A percentile compares a stretch with the other conserved stretches of the same genome.
phyloP scores from a whole-genome alignment of 495 filamentous ascomycete species.

The Corynascus novoguineensis region DNA sequence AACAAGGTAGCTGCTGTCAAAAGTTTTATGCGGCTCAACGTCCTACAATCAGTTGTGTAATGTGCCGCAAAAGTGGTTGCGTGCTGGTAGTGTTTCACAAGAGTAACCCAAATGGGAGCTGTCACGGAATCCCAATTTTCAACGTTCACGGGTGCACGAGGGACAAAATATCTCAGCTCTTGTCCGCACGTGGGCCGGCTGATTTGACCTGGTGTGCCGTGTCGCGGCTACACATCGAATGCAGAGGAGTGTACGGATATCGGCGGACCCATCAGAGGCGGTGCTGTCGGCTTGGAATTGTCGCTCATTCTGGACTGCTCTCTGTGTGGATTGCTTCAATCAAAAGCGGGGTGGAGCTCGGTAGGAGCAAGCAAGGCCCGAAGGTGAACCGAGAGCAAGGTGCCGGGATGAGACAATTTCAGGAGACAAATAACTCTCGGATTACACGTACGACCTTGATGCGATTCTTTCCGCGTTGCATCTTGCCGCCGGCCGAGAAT shows the following conservation, averaged over 20 bases:
- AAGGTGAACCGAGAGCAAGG: not conserved
- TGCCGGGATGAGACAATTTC: slow-evolving; percentile 17
- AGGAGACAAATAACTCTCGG: too few relatives aligned
- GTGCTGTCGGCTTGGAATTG: not conserved
- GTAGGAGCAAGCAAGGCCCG: slow-evolving; percentile 13
- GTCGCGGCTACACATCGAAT: slow-evolving; percentile 1
- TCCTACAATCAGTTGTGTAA: too few relatives aligned
- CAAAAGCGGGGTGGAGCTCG: slow-evolving; percentile 16
- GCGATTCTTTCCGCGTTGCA: not conserved
- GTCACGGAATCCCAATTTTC: slow-evolving; percentile 7
- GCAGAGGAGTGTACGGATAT: too few relatives aligned
- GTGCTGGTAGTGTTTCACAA: not conserved
- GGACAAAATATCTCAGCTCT: slow-evolving; percentile 2
- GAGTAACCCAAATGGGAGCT: too few relatives aligned
- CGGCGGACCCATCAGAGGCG: slow-evolving; percentile 6
- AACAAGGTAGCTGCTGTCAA: too few relatives aligned
- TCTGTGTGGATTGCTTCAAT: slow-evolving; percentile 11
- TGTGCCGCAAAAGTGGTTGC: not conserved
- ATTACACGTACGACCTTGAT: slow-evolving; percentile 5
- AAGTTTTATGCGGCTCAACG: too few relatives aligned
- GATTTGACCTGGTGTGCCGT: slow-evolving; percentile 2
- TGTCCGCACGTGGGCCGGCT: slow-evolving; percentile 14
- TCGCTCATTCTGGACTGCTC: slow-evolving; percentile 1
- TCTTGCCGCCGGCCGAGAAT: not conserved
- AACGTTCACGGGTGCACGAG: not conserved